Evolutionary conservation across 768 basidiomycete species (phyloP).

Genomic region (Fistulinella prunicolor): DNA sequence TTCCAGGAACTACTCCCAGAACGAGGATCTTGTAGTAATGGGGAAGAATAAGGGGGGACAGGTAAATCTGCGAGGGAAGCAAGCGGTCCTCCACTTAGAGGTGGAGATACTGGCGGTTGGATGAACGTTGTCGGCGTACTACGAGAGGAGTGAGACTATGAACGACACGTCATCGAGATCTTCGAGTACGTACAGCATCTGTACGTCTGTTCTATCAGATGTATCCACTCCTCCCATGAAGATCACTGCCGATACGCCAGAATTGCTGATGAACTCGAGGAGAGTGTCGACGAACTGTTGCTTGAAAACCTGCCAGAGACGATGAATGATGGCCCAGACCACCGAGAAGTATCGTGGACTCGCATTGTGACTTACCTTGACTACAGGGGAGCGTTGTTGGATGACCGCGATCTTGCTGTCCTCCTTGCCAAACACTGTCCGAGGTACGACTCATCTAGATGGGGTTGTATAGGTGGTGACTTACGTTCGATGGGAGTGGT

Average conservation of each 20-base stretch:
- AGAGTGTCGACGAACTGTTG: slow-evolving; percentile 60
- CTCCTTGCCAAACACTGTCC: slow-evolving; percentile 62
- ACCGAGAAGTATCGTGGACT: not conserved
- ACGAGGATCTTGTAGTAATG: slow-evolving; percentile 37
- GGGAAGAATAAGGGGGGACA: slow-evolving; percentile 54
- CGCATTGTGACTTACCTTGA: slow-evolving; percentile 53
- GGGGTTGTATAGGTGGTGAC: slow-evolving; percentile 19
- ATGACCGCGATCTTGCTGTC: slow-evolving; percentile 53
- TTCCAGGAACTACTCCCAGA: slow-evolving; percentile 26
- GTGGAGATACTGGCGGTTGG: slow-evolving; percentile 40
- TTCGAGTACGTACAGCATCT: slow-evolving; percentile 61
- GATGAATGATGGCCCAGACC: slow-evolving; percentile 1
- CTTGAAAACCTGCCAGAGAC: slow-evolving; percentile 54
- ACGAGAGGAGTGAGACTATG: slow-evolving; percentile 3
- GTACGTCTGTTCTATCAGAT: slow-evolving; percentile 68
- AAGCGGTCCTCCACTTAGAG: slow-evolving; percentile 44
- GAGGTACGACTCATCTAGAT: not conserved
- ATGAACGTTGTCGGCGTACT: slow-evolving; percentile 70
- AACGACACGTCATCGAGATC: not conserved
- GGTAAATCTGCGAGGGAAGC: slow-evolving; percentile 44
- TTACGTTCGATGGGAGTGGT: slow-evolving; percentile 76
- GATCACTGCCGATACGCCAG: slow-evolving; percentile 50
- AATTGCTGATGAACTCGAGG: slow-evolving; percentile 52
- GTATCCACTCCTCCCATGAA: slow-evolving; percentile 76
- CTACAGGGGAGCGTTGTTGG: slow-evolving; percentile 76